These are phyloP conservation scores for Starmerella bacillaris DNA, from an alignment of 805 yeast genomes.

Conservation along the genomic window DNA sequence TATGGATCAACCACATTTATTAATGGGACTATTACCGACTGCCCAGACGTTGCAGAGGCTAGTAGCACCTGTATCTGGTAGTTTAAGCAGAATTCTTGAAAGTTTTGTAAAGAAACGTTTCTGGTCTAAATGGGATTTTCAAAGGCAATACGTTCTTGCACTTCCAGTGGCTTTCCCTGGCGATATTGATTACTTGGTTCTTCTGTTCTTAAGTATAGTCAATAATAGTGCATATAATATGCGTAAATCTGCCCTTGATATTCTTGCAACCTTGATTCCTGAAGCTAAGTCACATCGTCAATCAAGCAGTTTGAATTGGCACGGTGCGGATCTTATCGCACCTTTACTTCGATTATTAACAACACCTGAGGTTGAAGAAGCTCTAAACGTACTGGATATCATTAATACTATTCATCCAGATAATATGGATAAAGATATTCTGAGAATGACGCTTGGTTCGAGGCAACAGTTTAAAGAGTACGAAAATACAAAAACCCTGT, in stretches of 20 bases:
- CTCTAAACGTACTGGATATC: constrained; percentile 77
- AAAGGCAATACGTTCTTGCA: constrained; percentile 59
- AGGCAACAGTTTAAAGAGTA: constrained; percentile 58
- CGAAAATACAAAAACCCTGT: constrained; percentile 71
- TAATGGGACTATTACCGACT: constrained; percentile 38
- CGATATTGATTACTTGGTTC: constrained; percentile 54
- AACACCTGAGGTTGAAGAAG: constrained; percentile 77
- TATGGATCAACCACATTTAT: constrained; percentile 37
- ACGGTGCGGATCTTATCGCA: constrained; percentile 87
- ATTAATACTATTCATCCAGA: constrained; percentile 75
- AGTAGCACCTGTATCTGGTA: constrained; percentile 26
- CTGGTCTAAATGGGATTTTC: constrained; percentile 76
- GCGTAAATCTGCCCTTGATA: constrained; percentile 57
- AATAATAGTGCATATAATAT: constrained; percentile 68
- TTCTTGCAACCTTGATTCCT: constrained; percentile 59
- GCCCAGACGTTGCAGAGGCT: constrained; percentile 25
- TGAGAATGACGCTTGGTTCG: constrained; percentile 82
- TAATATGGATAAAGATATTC: constrained; percentile 73
- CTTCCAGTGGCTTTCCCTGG: constrained; percentile 54
- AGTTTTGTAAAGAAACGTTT: constrained; percentile 66
- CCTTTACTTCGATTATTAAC: constrained; percentile 64
- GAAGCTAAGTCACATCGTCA: constrained; percentile 44
- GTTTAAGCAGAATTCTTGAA: constrained; percentile 51
- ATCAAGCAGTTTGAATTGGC: constrained; percentile 49
- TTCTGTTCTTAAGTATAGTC: constrained; percentile 58